Evolutionary conservation across 2,329 filamentous ascomycete genomes (phyloP).

Genomic region (Colletotrichum australisinense): DNA sequence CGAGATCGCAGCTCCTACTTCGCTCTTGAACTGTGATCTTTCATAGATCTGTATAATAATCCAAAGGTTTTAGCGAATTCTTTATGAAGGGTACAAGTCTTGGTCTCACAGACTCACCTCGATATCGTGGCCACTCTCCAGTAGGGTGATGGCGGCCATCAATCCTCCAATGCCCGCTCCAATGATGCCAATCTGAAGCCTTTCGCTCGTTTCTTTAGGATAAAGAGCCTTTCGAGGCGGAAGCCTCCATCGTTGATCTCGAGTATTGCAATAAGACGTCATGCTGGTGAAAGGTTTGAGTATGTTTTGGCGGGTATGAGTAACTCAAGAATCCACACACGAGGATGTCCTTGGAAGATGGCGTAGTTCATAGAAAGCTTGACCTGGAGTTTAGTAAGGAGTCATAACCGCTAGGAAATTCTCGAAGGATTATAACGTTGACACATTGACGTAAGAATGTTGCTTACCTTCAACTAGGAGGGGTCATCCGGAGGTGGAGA

Average conservation of each 20-base stretch:
- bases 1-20: background rate
- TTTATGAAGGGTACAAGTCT: background rate
- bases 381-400: too few species aligned
- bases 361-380: too few species aligned
- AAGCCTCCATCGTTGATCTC: background rate
- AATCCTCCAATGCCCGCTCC: background rate
- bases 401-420: too few species aligned
- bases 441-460: background rate
- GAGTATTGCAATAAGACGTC: background rate
- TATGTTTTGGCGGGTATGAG: background rate
- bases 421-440: too few species aligned
- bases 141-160: constrained; percentile 2
- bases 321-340: background rate
- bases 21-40: constrained; percentile 1
- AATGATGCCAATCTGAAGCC: background rate
- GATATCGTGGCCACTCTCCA: constrained; percentile 5
- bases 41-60: background rate
- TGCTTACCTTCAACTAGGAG: background rate
- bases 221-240: background rate
- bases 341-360: background rate
- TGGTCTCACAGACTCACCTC: background rate
- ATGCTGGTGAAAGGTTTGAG: background rate
- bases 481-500: constrained; percentile 4
- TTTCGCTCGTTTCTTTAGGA: too few species aligned
- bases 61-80: background rate